These are phyloP conservation scores for Lyophyllum atratum DNA, from an alignment of 768 basidiomycete genomes.

Conservation along the genomic window DNA sequence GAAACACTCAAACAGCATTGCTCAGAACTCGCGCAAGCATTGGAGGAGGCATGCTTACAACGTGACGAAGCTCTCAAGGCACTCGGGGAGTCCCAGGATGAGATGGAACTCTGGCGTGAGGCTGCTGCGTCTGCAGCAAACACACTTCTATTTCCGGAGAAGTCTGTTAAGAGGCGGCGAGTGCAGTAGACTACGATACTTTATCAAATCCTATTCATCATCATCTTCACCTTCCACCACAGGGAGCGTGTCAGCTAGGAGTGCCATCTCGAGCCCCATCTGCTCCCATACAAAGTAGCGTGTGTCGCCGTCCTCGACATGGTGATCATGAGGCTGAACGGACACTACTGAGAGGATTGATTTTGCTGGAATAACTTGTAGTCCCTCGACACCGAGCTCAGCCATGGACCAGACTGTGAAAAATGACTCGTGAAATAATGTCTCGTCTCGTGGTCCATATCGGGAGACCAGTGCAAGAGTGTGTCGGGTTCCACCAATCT, in stretches of 20 bases:
- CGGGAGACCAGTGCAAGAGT: conserved; percentile 2
- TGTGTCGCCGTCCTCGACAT: not conserved
- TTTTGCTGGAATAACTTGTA: not conserved
- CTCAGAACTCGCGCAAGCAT: too few species aligned
- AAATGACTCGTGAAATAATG: not conserved
- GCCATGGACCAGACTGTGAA: not conserved
- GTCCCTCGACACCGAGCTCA: not conserved
- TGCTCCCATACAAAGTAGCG: not conserved
- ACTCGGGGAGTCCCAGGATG: too few species aligned
- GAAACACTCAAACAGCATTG: too few species aligned
- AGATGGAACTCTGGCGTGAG: too few species aligned
- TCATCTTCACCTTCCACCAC: not conserved
- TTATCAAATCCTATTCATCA: too few species aligned
- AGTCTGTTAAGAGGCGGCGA: too few species aligned
- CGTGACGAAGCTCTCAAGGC: too few species aligned
- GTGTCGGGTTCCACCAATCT: not conserved
- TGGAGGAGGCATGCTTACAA: too few species aligned
- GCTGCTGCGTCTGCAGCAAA: too few species aligned
- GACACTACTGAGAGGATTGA: not conserved
- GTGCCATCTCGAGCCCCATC: too few species aligned
- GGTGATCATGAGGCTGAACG: not conserved
- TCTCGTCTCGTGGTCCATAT: not conserved
- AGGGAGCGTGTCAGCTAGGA: not conserved
- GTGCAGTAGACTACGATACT: not conserved
- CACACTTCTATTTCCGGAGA: too few species aligned